Percentiles rank a stretch among this genome's conserved stretches.
Conservation (phyloP, 73 alveolate species). For the Paramecium caudatum region DNA sequence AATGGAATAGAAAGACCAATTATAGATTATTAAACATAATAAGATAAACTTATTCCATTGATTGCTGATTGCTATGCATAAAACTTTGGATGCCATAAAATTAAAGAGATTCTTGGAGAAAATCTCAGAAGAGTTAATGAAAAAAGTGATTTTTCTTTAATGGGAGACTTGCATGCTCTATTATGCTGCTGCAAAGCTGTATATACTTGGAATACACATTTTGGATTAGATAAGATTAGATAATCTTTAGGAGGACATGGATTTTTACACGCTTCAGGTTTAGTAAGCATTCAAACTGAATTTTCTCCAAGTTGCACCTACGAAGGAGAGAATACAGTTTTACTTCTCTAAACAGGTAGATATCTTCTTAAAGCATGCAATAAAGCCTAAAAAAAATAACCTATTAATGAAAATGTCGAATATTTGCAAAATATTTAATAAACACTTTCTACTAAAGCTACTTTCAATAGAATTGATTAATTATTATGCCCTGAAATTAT, state of each 20-base stretch:
- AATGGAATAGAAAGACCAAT: constrained; percentile 66
- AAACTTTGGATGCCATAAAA: constrained; percentile 61
- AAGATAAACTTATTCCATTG: constrained; percentile 80
- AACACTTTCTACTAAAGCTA: constrained; percentile 7
- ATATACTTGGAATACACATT: constrained; percentile 77
- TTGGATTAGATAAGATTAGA: constrained; percentile 74
- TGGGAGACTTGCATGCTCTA: constrained; percentile 79
- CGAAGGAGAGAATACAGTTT: constrained; percentile 93
- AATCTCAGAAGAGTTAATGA: constrained; percentile 68
- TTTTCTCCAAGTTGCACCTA: constrained; percentile 80
- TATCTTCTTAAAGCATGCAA: constrained; percentile 71
- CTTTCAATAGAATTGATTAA: constrained; percentile 16
- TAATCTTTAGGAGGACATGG: constrained; percentile 85
- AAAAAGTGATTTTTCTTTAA: constrained; percentile 75
- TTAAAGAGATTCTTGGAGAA: constrained; percentile 66
- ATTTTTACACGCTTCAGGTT: constrained; percentile 77
- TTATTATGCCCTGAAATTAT: constrained; percentile 60
- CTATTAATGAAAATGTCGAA: constrained; percentile 63
- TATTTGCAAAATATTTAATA: constrained; percentile 35
- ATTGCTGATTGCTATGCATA: constrained; percentile 79
- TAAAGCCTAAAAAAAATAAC: constrained; percentile 69
- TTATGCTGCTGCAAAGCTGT: constrained; percentile 78
- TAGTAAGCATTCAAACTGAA: constrained; percentile 71
- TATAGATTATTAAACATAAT: constrained; percentile 89
- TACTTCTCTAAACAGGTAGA: constrained; percentile 85